Evolutionary conservation across 768 basidiomycete species (phyloP), one percentile per base, ranked within the genome.

Genomic region (Podaxis sp.): DNA sequence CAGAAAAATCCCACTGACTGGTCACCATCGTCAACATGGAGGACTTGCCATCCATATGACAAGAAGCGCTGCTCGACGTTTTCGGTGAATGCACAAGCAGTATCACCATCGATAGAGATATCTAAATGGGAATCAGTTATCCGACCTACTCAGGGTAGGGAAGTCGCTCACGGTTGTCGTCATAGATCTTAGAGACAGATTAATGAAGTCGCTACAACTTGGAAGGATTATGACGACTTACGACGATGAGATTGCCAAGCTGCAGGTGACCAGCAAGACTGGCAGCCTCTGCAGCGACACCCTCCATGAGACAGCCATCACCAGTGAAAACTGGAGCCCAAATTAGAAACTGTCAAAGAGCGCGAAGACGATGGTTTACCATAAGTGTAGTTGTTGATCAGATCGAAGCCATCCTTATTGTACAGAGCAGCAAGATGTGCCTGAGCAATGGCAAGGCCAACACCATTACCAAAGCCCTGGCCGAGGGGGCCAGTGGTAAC

Each of bases 281-380:
- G 64, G 91, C 90, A 44, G 96, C 94, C 75, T 98, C 96, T 66
- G 85, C 84, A n/a, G 95, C 84, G 67, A 98, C 88, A 82, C 96
- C 96, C 77, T 98, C 96, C 91, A 96, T 95, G 58, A 98, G 82
- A 78, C 96, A 98, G 51, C 96, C 96, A 76, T 98, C 96, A 70
- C 96, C 96, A 64, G 86, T 83, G 80, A 97, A 96, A 56, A 90
- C 93, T 93, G 65, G 20, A 56, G 54, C 61, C 58, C 7, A 63
- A 53, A 22, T 56, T 63, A 55, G 58, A 37, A 41, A 58, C 50
- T 62, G 49, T 55, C 20, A 40, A 51, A 62, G 56, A 56, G 33
- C 22, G 28, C 38, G 20, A 58, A 55, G 22, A 57, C n/a, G 48
- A 36, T 8, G 24, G 46, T 74, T 57, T 67, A 92, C 93, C 90